Conservation (phyloP, 176 grass and related monocot genomes). For the Zea luxurians region DNA sequence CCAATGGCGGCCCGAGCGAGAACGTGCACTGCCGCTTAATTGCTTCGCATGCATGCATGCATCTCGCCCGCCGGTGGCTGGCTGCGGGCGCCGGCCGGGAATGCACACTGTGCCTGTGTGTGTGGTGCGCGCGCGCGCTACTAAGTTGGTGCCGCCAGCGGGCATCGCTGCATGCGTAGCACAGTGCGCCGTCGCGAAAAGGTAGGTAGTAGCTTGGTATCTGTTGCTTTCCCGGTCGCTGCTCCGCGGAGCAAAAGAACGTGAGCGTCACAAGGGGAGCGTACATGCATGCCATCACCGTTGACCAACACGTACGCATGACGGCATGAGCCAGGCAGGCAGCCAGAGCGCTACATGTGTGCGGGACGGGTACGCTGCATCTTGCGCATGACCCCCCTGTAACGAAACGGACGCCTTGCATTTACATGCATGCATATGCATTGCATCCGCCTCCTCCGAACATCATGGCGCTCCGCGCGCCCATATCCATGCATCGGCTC, state of each 20-base stretch:
- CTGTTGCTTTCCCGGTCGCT: neutral
- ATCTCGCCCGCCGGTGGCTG: too few species aligned
- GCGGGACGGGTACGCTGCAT: neutral
- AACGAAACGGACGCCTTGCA: conserved; percentile 6
- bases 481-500: too few species aligned
- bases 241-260: neutral
- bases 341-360: neutral
- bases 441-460: neutral
- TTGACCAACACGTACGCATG: neutral
- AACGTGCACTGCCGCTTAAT: conserved; percentile 38
- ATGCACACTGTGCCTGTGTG: too few species aligned
- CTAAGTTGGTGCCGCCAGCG: neutral
- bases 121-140: too few species aligned
- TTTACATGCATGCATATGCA: neutral
- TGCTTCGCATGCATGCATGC: too few species aligned
- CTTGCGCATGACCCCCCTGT: neutral
- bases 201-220: neutral
- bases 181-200: neutral
- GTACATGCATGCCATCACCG: neutral
- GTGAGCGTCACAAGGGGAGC: neutral
- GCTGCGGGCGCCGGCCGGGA: too few species aligned
- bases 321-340: neutral
- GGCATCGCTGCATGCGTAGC: neutral
- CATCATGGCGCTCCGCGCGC: neutral
- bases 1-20: neutral